phyloP scores from a whole-genome alignment of 176 grass and related monocot genomes.

The Oryza punctata region DNA sequence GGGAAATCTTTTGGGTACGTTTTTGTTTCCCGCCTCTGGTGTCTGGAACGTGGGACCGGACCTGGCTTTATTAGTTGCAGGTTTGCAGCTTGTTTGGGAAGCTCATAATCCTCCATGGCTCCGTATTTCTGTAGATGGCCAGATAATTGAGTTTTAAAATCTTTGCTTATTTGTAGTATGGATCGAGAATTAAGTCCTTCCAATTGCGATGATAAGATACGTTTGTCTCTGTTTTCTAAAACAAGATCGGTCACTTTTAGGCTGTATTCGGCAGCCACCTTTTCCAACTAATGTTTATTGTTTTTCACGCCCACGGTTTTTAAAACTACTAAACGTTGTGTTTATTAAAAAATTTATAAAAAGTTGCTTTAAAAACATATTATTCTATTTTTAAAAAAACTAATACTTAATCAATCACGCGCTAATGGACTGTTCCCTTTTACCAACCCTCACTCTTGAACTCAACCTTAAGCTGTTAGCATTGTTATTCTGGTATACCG shows the following conservation, averaged over 20 bases:
- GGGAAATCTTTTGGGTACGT: neutral
- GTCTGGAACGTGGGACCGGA: constrained; percentile 1
- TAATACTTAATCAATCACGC: no score
- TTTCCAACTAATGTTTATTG: no score
- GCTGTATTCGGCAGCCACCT: no score
- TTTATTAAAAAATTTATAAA: no score
- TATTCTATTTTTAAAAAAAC: no score
- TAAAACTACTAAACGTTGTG: no score
- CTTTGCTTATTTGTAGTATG: neutral
- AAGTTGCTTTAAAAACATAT: no score
- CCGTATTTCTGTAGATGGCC: neutral
- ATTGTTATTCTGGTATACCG: no score
- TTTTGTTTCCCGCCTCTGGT: neutral
- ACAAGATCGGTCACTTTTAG: neutral
- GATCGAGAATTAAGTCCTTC: neutral
- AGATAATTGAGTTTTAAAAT: neutral
- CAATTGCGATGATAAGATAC: neutral
- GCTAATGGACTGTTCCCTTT: no score
- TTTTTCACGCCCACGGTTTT: no score
- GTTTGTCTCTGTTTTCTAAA: neutral
- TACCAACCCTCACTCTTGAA: no score
- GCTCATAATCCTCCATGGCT: neutral
- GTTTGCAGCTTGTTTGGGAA: neutral
- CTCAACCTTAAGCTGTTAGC: no score
- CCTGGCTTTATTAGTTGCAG: neutral